phyloP scores from a whole-genome alignment of 352 stramenopile genomes.

The Phytophthora ohioensis region DNA sequence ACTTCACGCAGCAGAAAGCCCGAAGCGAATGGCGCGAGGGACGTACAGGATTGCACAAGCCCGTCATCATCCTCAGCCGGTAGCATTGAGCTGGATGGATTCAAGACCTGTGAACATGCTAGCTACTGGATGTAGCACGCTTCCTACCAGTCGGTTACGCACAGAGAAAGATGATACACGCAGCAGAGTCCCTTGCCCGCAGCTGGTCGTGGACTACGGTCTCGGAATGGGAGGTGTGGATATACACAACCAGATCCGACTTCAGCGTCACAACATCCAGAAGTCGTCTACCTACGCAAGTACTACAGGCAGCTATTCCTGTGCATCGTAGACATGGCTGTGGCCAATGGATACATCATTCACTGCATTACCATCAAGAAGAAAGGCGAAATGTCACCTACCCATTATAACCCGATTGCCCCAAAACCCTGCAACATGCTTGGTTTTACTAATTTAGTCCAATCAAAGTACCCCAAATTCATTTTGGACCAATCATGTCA shows the following conservation, averaged over 20 bases:
- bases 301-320: slow-evolving; percentile 44
- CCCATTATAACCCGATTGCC: not conserved
- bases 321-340: slow-evolving; percentile 31
- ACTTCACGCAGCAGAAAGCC: not conserved
- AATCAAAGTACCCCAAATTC: too few relatives aligned
- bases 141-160: not conserved
- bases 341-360: slow-evolving; percentile 29
- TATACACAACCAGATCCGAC: slow-evolving; percentile 21
- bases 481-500: too few relatives aligned
- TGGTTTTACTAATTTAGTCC: too few relatives aligned
- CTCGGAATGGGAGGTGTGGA: slow-evolving; percentile 19
- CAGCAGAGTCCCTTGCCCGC: slow-evolving; percentile 4
- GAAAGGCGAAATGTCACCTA: slow-evolving; percentile 1
- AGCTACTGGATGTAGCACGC: not conserved
- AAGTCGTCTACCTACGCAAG: slow-evolving; percentile 17
- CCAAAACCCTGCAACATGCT: too few relatives aligned
- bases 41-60: not conserved
- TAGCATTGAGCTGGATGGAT: slow-evolving; percentile 2
- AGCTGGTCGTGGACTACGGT: slow-evolving; percentile 12
- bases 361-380: slow-evolving; percentile 9
- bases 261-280: slow-evolving; percentile 32
- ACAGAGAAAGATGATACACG: not conserved
- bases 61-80: not conserved
- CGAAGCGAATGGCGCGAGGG: not conserved
- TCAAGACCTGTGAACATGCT: not conserved